Conservation (phyloP, 148 eudicot species). For the Dianthus caryophyllus region DNA sequence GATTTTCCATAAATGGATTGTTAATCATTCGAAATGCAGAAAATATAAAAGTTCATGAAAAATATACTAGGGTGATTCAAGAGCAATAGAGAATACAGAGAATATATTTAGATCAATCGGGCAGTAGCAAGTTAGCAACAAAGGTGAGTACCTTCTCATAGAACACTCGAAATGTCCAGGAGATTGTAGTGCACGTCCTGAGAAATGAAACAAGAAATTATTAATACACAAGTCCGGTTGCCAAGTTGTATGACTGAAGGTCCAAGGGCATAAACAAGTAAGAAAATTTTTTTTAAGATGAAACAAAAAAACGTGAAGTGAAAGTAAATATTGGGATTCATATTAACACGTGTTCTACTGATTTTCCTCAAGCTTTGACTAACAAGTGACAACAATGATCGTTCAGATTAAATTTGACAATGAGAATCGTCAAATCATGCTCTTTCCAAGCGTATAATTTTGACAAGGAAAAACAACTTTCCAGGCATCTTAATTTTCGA, state of each 20-base stretch:
- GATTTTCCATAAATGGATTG: too few species aligned
- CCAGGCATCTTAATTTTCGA: too few species aligned
- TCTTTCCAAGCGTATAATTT: too few species aligned
- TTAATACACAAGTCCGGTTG: background rate
- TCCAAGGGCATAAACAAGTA: background rate
- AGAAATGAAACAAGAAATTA: conserved; percentile 4
- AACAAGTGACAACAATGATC: background rate
- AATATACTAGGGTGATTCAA: background rate
- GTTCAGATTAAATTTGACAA: background rate
- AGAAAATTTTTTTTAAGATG: too few species aligned
- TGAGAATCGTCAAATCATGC: background rate
- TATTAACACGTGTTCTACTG: background rate
- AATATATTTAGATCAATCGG: background rate
- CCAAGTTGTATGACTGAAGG: background rate
- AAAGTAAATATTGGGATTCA: too few species aligned
- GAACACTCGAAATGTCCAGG: conserved; percentile 93
- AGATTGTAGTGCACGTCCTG: conserved; percentile 98
- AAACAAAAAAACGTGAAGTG: background rate
- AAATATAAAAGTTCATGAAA: too few species aligned
- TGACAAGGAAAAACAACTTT: too few species aligned
- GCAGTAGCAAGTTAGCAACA: background rate
- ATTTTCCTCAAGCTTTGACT: too few species aligned
- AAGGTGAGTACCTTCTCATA: conserved; percentile 71
- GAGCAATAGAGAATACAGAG: background rate
- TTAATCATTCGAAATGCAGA: too few species aligned